phyloP scores from a whole-genome alignment of 495 filamentous ascomycete species.

The Trichoderma virens region DNA sequence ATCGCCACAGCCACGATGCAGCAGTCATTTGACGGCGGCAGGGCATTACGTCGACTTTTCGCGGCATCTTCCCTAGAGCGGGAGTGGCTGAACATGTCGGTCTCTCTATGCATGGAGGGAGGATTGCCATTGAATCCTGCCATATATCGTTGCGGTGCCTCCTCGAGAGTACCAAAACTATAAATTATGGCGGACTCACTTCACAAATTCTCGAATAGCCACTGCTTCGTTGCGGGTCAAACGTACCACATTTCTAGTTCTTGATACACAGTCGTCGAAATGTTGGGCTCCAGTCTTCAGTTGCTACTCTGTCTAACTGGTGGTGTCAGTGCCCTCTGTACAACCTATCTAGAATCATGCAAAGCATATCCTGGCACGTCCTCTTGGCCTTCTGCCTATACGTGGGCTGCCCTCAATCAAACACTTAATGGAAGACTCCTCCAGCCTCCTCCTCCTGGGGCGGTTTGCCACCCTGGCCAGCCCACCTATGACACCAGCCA shows the following conservation, averaged over 20 bases:
- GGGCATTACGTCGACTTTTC: background rate
- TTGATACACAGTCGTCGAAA: background rate
- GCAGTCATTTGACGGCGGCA: background rate
- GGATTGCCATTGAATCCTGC: no score
- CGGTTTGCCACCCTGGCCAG: slow-evolving; percentile 44
- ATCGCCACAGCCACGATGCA: background rate
- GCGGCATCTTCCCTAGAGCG: no score
- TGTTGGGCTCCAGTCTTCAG: background rate
- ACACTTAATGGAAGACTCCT: slow-evolving; percentile 43
- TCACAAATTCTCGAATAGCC: no score
- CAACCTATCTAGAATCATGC: slow-evolving; percentile 16
- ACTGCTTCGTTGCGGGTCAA: background rate
- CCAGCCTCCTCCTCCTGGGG: slow-evolving; percentile 42
- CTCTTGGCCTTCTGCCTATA: slow-evolving; percentile 25
- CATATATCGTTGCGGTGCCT: no score
- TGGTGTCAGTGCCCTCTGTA: background rate
- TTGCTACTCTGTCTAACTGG: background rate
- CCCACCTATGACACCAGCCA: slow-evolving; percentile 24
- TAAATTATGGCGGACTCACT: no score
- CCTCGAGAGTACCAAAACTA: no score
- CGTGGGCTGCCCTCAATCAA: slow-evolving; percentile 27
- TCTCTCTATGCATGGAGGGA: no score
- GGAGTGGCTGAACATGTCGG: no score
- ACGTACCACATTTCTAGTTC: background rate
- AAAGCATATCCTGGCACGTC: slow-evolving; percentile 26